Evolutionary conservation across 225 moss, liverwort and hornwort species (phyloP).

Genomic region (Straminergon stramineum): DNA sequence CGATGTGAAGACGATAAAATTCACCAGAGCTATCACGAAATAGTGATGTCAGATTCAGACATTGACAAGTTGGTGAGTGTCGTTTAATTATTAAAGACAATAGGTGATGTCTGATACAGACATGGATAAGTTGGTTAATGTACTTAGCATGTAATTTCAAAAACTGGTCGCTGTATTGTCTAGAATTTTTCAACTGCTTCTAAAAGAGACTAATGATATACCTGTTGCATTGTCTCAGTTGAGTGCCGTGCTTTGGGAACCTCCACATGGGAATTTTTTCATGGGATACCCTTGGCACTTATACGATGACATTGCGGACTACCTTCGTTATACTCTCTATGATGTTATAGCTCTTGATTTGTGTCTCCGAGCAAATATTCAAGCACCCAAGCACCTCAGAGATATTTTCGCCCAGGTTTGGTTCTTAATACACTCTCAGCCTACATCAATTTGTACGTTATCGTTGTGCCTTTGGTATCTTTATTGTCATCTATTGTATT

Average conservation of each 20-base stretch:
- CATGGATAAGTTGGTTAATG: constrained; percentile 53
- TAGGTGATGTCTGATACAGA: constrained; percentile 78
- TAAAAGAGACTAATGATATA: neutral
- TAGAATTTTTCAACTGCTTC: neutral
- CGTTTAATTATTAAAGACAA: neutral
- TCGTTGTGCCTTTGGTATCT: neutral
- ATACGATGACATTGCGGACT: constrained; percentile 93
- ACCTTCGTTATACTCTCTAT: constrained; percentile 80
- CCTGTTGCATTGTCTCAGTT: constrained; percentile 32
- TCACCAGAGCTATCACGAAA: constrained; percentile 89
- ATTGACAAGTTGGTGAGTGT: constrained; percentile 81
- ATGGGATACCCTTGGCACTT: constrained; percentile 83
- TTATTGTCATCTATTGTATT: neutral
- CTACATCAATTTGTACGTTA: neutral
- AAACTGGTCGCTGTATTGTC: neutral
- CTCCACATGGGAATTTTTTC: constrained; percentile 77
- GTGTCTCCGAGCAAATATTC: constrained; percentile 82
- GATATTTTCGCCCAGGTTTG: constrained; percentile 69
- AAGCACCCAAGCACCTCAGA: constrained; percentile 75
- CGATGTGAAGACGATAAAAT: constrained; percentile 81
- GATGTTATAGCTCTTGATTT: constrained; percentile 91
- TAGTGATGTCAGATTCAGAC: constrained; percentile 96
- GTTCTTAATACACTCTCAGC: neutral
- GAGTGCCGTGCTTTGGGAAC: constrained; percentile 78
- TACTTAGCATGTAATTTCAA: neutral